These are phyloP conservation scores for Ogataea saltuana DNA, from an alignment of 805 yeast genomes.

Conservation along the genomic window DNA sequence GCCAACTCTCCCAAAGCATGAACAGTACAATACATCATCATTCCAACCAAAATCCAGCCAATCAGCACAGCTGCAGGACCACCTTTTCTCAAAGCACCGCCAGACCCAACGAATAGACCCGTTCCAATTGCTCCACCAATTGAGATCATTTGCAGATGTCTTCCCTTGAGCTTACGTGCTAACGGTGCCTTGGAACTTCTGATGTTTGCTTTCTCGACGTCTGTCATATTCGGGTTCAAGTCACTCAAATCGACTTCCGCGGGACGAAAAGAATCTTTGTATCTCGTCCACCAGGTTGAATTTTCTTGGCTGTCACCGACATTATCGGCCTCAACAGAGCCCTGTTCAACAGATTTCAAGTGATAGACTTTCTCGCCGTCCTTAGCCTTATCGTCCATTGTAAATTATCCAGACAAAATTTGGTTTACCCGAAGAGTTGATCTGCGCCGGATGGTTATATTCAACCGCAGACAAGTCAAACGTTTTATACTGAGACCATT, in stretches of 20 bases:
- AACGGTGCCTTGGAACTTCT: constrained; percentile 45
- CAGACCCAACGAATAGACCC: constrained; percentile 73
- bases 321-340: not conserved
- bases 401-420: too few relatives aligned
- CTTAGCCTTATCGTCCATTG: too few relatives aligned
- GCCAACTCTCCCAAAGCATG: constrained; percentile 62
- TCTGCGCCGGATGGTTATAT: too few relatives aligned
- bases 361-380: not conserved
- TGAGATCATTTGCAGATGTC: constrained; percentile 77
- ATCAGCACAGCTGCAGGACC: constrained; percentile 70
- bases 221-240: constrained; percentile 41
- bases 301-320: not conserved
- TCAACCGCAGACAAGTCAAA: too few relatives aligned
- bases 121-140: constrained; percentile 80
- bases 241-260: constrained; percentile 29
- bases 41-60: constrained; percentile 55
- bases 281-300: constrained; percentile 4
- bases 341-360: not conserved
- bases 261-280: constrained; percentile 29
- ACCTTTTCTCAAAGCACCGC: constrained; percentile 54
- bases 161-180: constrained; percentile 49
- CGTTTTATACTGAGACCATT: too few relatives aligned
- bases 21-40: constrained; percentile 56
- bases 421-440: too few relatives aligned
- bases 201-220: constrained; percentile 43